phyloP scores from a whole-genome alignment of 108 stramenopile genomes.

The Cyclotella atomus region DNA sequence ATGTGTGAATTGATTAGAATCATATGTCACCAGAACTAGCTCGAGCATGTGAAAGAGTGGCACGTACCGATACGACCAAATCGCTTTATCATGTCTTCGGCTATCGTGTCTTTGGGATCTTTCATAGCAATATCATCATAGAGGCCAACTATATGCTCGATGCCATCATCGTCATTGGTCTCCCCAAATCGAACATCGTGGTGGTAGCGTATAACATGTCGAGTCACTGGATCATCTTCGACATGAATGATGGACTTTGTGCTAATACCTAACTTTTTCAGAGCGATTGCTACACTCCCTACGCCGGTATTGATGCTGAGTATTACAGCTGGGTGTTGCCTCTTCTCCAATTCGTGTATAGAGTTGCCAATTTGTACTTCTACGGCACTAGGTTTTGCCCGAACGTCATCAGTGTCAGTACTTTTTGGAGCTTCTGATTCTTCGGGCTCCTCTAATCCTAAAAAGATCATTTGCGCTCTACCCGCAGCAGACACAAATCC shows the following conservation, averaged over 20 bases:
- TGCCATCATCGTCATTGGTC: constrained; percentile 26
- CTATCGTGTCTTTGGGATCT: no score
- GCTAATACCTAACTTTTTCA: constrained; percentile 22
- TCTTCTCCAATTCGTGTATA: neutral
- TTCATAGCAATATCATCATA: constrained; percentile 25
- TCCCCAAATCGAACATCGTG: constrained; percentile 45
- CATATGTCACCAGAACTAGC: no score
- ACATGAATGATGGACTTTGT: constrained; percentile 51
- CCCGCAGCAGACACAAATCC: constrained; percentile 27
- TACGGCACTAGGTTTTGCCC: neutral
- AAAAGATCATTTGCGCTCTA: neutral
- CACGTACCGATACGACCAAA: constrained; percentile 34
- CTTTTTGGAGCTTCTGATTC: neutral
- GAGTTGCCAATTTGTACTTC: neutral
- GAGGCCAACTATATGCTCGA: constrained; percentile 45
- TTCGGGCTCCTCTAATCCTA: neutral
- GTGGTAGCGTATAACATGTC: constrained; percentile 47
- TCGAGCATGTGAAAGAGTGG: neutral
- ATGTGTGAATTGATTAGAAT: neutral
- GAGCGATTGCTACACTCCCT: constrained; percentile 23
- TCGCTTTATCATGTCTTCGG: constrained; percentile 9
- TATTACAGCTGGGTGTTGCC: constrained; percentile 15
- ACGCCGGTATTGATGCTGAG: constrained; percentile 38
- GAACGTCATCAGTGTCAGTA: neutral
- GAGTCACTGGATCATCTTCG: constrained; percentile 56